Evolutionary conservation across 2,329 filamentous ascomycete species (phyloP).

Genomic region (Alternaria sp.): DNA sequence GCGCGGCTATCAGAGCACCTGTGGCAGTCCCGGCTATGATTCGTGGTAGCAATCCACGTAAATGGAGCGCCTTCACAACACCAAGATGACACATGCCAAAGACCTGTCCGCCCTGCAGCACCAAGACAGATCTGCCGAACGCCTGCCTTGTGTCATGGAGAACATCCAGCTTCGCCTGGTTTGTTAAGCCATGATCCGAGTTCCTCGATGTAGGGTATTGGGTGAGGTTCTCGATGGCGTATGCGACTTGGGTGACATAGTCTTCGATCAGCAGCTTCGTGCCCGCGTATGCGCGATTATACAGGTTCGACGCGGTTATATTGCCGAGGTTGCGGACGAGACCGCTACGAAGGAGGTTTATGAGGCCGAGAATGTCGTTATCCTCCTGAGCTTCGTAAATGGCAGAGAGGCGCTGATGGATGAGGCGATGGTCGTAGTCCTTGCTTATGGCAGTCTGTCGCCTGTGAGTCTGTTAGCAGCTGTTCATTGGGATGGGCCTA

Average conservation of each 20-base stretch:
- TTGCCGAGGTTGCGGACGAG: constrained; percentile 86
- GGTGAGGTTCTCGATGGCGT: constrained; percentile 78
- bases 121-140: constrained; percentile 83
- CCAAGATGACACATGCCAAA: constrained; percentile 91
- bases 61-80: constrained; percentile 84
- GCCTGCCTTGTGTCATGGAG: constrained; percentile 86
- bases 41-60: constrained; percentile 79
- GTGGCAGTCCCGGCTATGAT: constrained; percentile 93
- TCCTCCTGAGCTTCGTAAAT: constrained; percentile 72
- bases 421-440: constrained; percentile 86
- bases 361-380: constrained; percentile 74
- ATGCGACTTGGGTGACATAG: constrained; percentile 84
- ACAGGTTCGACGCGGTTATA: constrained; percentile 80
- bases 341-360: constrained; percentile 80
- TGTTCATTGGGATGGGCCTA: not conserved
- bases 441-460: constrained; percentile 80
- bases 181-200: constrained; percentile 63
- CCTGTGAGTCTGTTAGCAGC: constrained; percentile 56
- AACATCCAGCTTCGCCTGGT: constrained; percentile 82
- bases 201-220: constrained; percentile 63
- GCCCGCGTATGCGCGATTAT: constrained; percentile 83
- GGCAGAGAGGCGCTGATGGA: constrained; percentile 75
- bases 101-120: constrained; percentile 88
- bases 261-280: constrained; percentile 92
- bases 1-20: constrained; percentile 84